A percentile compares a stretch with the other conserved stretches of the same genome.
Conservation (phyloP, 352 stramenopile species). For the Phytopythium delawarense region DNA sequence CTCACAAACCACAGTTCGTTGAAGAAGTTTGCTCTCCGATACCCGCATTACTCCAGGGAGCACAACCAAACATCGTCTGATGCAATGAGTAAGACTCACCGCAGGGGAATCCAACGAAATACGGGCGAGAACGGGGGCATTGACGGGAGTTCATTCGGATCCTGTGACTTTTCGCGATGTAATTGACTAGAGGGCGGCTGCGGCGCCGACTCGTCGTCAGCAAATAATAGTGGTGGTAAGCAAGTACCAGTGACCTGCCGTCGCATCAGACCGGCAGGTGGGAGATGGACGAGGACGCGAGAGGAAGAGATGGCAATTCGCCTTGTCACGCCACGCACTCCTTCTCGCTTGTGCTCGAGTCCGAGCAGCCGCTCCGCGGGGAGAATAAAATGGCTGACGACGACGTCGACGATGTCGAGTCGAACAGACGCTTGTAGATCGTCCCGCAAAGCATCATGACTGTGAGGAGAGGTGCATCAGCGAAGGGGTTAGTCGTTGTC, state of each 20-base stretch:
- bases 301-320: not conserved
- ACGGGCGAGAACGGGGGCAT: not conserved
- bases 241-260: not conserved
- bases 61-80: too few relatives aligned
- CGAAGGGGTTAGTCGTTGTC: conserved; percentile 5
- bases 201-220: not conserved
- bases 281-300: not conserved
- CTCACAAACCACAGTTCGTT: too few relatives aligned
- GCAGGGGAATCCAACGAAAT: not conserved
- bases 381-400: conserved; percentile 42
- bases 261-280: not conserved
- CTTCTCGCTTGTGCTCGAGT: conserved; percentile 45
- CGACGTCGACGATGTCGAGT: conserved; percentile 39
- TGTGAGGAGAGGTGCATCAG: conserved; percentile 9
- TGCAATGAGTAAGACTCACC: too few relatives aligned
- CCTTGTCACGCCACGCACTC: conserved; percentile 37
- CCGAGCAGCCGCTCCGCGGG: conserved; percentile 42
- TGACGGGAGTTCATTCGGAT: not conserved
- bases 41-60: too few relatives aligned
- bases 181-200: not conserved
- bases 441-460: conserved; percentile 69
- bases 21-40: too few relatives aligned
- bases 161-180: not conserved
- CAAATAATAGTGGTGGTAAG: conserved; percentile 6
- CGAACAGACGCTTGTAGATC: conserved; percentile 72